Conservation (phyloP, 2,329 filamentous ascomycete species). For the Rutstroemia sydowiana region DNA sequence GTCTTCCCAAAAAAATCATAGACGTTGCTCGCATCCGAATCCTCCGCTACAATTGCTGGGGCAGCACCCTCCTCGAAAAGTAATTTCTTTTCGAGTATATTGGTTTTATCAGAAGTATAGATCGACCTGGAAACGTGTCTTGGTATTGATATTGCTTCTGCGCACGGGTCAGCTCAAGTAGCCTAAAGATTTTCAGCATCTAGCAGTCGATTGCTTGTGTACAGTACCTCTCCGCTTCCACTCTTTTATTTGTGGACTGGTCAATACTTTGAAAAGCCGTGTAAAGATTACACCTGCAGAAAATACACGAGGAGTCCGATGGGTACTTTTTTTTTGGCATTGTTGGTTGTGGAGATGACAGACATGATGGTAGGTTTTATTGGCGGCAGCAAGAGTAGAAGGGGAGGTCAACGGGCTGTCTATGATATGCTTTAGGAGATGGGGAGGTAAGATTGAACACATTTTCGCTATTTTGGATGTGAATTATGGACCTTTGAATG, state of each 20-base stretch:
- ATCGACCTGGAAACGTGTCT: not conserved
- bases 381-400: not conserved
- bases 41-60: not conserved
- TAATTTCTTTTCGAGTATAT: constrained; percentile 12
- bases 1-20: constrained; percentile 45
- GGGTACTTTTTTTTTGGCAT: not conserved
- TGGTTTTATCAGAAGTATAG: constrained; percentile 11
- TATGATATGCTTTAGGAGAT: constrained; percentile 1
- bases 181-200: not conserved
- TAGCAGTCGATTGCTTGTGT: not conserved
- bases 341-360: not conserved
- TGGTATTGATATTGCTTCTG: not conserved
- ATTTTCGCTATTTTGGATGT: not conserved
- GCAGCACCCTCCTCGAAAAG: constrained; percentile 11
- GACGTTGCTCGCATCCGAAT: constrained; percentile 38
- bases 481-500: not conserved
- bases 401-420: not conserved
- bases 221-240: not conserved
- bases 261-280: not conserved
- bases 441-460: not conserved
- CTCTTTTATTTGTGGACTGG: not conserved
- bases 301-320: not conserved
- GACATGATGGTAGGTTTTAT: not conserved
- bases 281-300: not conserved
- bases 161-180: not conserved